phyloP scores from a whole-genome alignment of 352 stramenopile genomes.

The Phytophthora pseudosyringae region DNA sequence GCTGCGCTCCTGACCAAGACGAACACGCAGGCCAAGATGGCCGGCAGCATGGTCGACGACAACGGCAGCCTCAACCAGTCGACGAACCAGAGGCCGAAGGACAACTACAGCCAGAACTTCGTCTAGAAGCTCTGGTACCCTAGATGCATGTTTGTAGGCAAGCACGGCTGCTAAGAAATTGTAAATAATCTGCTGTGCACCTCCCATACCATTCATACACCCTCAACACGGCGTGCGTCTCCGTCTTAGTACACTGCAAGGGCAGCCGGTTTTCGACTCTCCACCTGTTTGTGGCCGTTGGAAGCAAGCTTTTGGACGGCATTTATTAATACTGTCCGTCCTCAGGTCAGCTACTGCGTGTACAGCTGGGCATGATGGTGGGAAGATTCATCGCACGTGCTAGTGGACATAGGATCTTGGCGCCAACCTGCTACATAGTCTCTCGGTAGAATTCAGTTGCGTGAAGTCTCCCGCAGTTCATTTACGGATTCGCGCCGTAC shows the following conservation, averaged over 20 bases:
- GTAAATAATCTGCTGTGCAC: slow-evolving; percentile 36
- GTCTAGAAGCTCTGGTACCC: slow-evolving; percentile 36
- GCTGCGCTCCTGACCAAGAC: slow-evolving; percentile 36
- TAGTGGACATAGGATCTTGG: slow-evolving; percentile 10
- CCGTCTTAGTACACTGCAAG: slow-evolving; percentile 8
- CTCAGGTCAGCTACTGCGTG: slow-evolving; percentile 14
- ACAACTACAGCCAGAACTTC: slow-evolving; percentile 73
- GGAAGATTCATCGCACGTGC: slow-evolving; percentile 33
- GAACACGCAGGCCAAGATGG: slow-evolving; percentile 35
- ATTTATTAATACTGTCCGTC: slow-evolving; percentile 22
- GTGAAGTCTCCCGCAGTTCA: slow-evolving; percentile 8
- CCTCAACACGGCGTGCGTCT: slow-evolving; percentile 10
- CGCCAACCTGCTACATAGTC: slow-evolving; percentile 10
- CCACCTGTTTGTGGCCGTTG: slow-evolving; percentile 23
- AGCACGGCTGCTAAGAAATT: slow-evolving; percentile 17
- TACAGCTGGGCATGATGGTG: slow-evolving; percentile 20
- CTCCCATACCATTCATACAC: slow-evolving; percentile 4
- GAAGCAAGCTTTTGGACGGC: slow-evolving; percentile 1
- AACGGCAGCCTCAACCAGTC: slow-evolving; percentile 19
- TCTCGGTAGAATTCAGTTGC: slow-evolving; percentile 17
- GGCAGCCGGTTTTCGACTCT: slow-evolving; percentile 24
- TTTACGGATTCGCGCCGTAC: slow-evolving; percentile 17
- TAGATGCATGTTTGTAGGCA: too few relatives aligned
- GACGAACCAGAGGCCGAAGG: slow-evolving; percentile 35
- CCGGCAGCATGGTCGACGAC: slow-evolving; percentile 28